phyloP scores from a whole-genome alignment of 768 basidiomycete genomes.

The Butyriboletus loyo region DNA sequence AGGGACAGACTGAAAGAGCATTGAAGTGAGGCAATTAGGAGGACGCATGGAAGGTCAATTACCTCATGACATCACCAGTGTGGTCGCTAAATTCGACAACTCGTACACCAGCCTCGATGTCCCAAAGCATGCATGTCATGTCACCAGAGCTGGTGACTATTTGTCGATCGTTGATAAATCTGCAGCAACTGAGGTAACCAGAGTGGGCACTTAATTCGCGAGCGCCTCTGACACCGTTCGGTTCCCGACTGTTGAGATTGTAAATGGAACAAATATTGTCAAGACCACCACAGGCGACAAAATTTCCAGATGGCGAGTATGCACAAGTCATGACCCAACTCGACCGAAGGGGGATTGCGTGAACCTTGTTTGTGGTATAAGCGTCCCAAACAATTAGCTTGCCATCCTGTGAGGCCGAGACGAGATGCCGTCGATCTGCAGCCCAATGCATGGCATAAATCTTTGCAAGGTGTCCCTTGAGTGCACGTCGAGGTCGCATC shows the following conservation, averaged over 20 bases:
- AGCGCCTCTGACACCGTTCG: slow-evolving; percentile 80
- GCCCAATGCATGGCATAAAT: slow-evolving; percentile 99
- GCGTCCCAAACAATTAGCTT: slow-evolving; percentile 99
- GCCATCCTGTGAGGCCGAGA: slow-evolving; percentile 99
- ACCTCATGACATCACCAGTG: slow-evolving; percentile 99
- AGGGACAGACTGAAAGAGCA: slow-evolving; percentile 72
- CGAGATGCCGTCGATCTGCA: slow-evolving; percentile 92
- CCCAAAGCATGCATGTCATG: slow-evolving; percentile 99
- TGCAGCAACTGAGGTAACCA: slow-evolving; percentile 96
- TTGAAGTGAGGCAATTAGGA: slow-evolving; percentile 9
- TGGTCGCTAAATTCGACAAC: slow-evolving; percentile 99
- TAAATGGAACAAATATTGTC: slow-evolving; percentile 99
- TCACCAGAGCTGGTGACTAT: slow-evolving; percentile 98
- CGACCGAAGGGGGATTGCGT: slow-evolving; percentile 95
- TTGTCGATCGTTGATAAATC: slow-evolving; percentile 98
- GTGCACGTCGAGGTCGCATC: slow-evolving; percentile 92
- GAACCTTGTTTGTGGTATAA: slow-evolving; percentile 99
- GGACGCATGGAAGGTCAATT: slow-evolving; percentile 5
- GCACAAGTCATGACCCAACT: slow-evolving; percentile 99
- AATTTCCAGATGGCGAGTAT: slow-evolving; percentile 95
- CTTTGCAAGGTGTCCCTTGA: slow-evolving; percentile 97
- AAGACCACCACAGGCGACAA: slow-evolving; percentile 96
- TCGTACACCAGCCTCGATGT: slow-evolving; percentile 95
- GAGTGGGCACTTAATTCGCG: slow-evolving; percentile 96
- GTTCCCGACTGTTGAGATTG: slow-evolving; percentile 77